These are phyloP conservation scores for Chlorella ohadii DNA, from an alignment of 139 green algal genomes.

Conservation along the genomic window DNA sequence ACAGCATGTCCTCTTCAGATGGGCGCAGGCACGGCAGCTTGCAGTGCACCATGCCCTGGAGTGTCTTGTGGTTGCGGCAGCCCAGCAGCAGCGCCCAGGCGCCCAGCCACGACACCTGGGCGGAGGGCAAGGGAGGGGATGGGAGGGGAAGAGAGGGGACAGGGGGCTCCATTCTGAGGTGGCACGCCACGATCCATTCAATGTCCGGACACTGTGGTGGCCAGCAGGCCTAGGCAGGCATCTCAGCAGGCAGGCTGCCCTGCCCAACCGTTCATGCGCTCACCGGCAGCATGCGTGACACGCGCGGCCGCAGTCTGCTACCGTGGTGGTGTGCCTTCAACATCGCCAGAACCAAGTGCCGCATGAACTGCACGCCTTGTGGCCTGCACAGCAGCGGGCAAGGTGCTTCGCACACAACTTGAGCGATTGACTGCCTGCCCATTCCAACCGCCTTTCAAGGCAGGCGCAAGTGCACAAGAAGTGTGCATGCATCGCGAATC, in stretches of 20 bases:
- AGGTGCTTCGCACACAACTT: too few relatives aligned
- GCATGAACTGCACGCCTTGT: not conserved
- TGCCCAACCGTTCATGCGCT: not conserved
- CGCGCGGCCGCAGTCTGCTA: not conserved
- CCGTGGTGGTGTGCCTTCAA: not conserved
- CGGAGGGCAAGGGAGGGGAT: too few relatives aligned
- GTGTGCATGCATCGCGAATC: too few relatives aligned
- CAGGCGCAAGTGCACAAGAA: too few relatives aligned
- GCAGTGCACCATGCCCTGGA: not conserved
- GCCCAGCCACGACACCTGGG: conserved; percentile 21
- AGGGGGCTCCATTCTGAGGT: too few relatives aligned
- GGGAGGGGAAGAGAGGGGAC: too few relatives aligned
- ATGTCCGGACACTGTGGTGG: too few relatives aligned
- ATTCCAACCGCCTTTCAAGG: too few relatives aligned
- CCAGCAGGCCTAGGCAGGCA: too few relatives aligned
- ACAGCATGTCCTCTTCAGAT: not conserved
- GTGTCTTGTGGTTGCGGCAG: not conserved
- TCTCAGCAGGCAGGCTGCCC: too few relatives aligned
- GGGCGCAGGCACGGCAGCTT: not conserved
- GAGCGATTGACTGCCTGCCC: too few relatives aligned
- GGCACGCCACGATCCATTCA: too few relatives aligned
- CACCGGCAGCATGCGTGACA: not conserved
- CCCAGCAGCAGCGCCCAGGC: conserved; percentile 6
- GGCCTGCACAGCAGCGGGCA: not conserved
- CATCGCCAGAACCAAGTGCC: not conserved